Evolutionary conservation across 2,329 filamentous ascomycete species (phyloP), one percentile per base, ranked within the genome.

Genomic region (Colletotrichum tabaci): DNA sequence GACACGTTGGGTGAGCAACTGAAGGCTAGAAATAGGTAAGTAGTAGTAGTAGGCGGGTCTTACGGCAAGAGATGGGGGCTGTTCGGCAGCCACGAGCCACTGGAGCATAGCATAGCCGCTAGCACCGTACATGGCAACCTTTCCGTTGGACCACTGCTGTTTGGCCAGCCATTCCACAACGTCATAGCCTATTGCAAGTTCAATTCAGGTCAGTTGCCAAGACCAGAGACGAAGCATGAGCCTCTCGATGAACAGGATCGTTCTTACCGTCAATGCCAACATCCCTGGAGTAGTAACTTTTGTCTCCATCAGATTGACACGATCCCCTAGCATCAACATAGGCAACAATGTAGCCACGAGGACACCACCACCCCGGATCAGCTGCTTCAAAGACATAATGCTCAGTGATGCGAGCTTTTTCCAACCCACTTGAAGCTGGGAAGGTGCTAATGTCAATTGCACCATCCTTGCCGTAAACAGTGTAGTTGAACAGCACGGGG

Each of bases 51-150:
- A 12, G 21, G 47, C 26, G 7, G n/a, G 3, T 26, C 53, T 40
- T 56, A 56, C 53, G 12, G 53, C 53, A 42, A 56, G 53, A n/a
- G 53, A 56, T 21, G 53, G 53, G 15, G 53, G 53, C 21, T 56
- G 35, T 12, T 56, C 53, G 15, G 53, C 53, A 21, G 53, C 53
- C 18, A 56, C 53, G 9, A 56, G 53, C n/a, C n/a, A 56, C 13
- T 38, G 53, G 3, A 56, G 30, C 53, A 56, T 56, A 21, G 53
- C 53, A 56, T 42, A 56, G 35, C 53, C 53, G 21, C 53, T 56
- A 21, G 53, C 53, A 15, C 53, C 53, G 38, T 56, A 56, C 35
- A 56, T 38, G 35, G n/a, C 53, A 56, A 56, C 7, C 35, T 42
- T 56, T 35, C 53, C 53, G 21, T 40, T 56, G n/a, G 53, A 56